Evolutionary conservation across 2,329 filamentous ascomycete species (phyloP).

Genomic region (Fusarium secorum): DNA sequence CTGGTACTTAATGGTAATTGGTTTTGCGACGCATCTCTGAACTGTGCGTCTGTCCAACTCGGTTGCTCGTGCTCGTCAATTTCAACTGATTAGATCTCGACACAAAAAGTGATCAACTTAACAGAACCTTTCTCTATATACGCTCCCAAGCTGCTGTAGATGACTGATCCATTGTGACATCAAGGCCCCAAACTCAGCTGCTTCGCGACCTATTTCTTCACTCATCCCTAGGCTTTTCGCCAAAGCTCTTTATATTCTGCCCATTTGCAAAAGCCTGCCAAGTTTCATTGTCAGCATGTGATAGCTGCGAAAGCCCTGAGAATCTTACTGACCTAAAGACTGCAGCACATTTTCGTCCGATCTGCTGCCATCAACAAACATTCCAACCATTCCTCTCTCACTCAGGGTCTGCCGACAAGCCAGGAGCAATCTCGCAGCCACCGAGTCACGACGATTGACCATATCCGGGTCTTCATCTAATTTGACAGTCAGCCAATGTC

Average conservation of each 20-base stretch:
- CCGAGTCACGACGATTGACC: constrained; percentile 55
- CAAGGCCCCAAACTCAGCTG: not conserved
- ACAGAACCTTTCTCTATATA: not conserved
- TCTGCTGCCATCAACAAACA: constrained; percentile 65
- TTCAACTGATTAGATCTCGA: not conserved
- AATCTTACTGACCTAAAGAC: constrained; percentile 56
- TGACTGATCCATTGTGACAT: too few species aligned
- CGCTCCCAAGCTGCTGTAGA: not conserved
- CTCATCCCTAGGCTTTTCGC: constrained; percentile 52
- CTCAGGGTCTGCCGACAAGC: constrained; percentile 58
- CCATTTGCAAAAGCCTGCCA: constrained; percentile 65
- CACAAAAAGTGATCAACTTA: not conserved
- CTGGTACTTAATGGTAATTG: not conserved
- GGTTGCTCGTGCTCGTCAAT: not conserved
- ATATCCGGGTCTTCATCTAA: constrained; percentile 55
- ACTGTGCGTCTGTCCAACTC: not conserved
- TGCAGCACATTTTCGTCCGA: constrained; percentile 59
- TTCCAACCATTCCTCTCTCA: constrained; percentile 58
- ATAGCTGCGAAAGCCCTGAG: not conserved
- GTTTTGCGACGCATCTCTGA: not conserved
- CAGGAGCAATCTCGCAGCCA: constrained; percentile 63
- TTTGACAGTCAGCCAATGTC: constrained; percentile 5
- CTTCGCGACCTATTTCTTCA: not conserved
- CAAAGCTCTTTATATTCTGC: constrained; percentile 65
- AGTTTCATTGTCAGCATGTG: constrained; percentile 13